Evolutionary conservation across 345 rosid species (phyloP).

Genomic region (Turnera subulata): DNA sequence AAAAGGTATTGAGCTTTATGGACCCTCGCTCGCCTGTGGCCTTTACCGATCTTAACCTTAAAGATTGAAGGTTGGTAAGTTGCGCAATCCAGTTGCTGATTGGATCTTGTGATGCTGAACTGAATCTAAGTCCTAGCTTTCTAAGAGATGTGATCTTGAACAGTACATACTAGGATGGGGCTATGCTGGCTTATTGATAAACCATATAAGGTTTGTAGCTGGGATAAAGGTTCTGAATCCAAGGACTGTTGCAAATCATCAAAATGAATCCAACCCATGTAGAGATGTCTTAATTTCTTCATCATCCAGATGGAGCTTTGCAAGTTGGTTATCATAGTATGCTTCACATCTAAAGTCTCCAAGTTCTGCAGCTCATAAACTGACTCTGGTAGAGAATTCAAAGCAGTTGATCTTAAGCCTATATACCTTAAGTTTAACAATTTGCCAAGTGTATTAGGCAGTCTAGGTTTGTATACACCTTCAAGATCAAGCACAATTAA

Average conservation of each 20-base stretch:
- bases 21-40: background rate
- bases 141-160: slow-evolving; percentile 9
- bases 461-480: slow-evolving; percentile 30
- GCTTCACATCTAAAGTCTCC: slow-evolving; percentile 42
- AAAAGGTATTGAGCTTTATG: background rate
- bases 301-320: slow-evolving; percentile 29
- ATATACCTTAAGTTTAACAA: slow-evolving; percentile 21
- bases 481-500: slow-evolving; percentile 37
- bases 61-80: slow-evolving; percentile 19
- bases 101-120: background rate
- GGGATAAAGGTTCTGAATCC: background rate
- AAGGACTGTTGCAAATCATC: slow-evolving; percentile 5
- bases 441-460: slow-evolving; percentile 20
- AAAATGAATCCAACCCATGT: slow-evolving; percentile 20
- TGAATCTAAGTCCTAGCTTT: slow-evolving; percentile 30
- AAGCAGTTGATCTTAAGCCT: slow-evolving; percentile 31
- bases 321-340: slow-evolving; percentile 26
- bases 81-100: slow-evolving; percentile 10
- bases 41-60: slow-evolving; percentile 29
- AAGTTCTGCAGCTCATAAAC: slow-evolving; percentile 21
- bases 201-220: slow-evolving; percentile 32
- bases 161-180: background rate
- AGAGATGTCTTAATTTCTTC: slow-evolving; percentile 25
- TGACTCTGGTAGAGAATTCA: slow-evolving; percentile 31
- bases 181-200: slow-evolving; percentile 16